Evolutionary conservation across 495 filamentous ascomycete species (phyloP), one percentile per base, ranked within the genome.

Genomic region (Trichoderma orchidacearum): DNA sequence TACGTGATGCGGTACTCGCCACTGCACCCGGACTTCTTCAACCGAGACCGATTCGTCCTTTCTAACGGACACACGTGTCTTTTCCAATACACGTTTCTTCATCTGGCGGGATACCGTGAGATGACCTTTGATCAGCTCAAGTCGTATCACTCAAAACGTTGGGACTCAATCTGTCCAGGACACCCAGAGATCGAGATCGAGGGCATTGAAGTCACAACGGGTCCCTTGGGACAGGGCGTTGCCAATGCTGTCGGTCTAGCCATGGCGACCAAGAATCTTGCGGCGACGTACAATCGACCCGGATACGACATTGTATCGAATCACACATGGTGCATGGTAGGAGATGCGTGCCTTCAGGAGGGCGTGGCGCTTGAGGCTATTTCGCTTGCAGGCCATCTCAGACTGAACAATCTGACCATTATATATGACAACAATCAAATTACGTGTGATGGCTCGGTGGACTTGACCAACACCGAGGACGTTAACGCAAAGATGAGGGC

Each of bases 41-140:
- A 97, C 80, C 84, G 93, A 58, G 93, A 98, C 79, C 83, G 93
- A 73, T 98, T 98, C 70, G 88, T 98, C 41, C 89, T 98, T 69
- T 98, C 93, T 90, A 98, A 98, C 77, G 93, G 93, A 59, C 93
- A 98, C 73, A 94, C 85, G 59, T 98, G 93, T 79, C 94, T 97
- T 90, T 88, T 98, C 55, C 93, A 96, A 71, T 98, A 98, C 84
- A 85, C 93, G 65, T 80, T 98, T 63, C 85, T 98, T 61, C 93
- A 98, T 78, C 78, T 98, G 30, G 93, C 89, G 75, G 93, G 94
- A 70, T 98, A 94, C 71, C 41, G 41, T 11, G 81, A 72, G 51
- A 35, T 97, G 50, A 78, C 82, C 60, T 71, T 98, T 54, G 89
- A 97, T 61, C 91, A 96, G 76, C 67, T 98, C 61, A 97, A 96